Percentiles rank a stretch among this genome's conserved stretches.
phyloP scores from a whole-genome alignment of 2,329 filamentous ascomycete species.

The Botrytis pseudocinerea region DNA sequence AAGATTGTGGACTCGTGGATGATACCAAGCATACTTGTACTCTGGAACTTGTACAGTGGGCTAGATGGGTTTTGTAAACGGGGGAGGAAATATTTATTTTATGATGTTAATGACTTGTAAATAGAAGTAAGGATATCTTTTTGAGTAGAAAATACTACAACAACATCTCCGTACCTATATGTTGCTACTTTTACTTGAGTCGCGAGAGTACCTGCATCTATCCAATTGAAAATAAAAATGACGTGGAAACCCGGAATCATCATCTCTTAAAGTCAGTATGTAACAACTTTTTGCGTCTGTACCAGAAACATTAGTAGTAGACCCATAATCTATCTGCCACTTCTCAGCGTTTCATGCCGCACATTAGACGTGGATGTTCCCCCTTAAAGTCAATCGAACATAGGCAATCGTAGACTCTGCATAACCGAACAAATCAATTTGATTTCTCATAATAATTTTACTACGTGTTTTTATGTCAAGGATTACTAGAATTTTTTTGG shows the following conservation, averaged over 20 bases:
- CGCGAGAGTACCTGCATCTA: no score
- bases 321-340: background rate
- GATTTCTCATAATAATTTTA: background rate
- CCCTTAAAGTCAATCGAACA: background rate
- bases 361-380: background rate
- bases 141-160: background rate
- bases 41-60: background rate
- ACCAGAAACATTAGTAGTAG: background rate
- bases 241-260: accelerated
- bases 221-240: accelerated
- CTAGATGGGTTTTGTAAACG: background rate
- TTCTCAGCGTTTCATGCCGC: no score
- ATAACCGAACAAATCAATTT: background rate
- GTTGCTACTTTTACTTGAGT: background rate
- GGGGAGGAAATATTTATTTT: background rate
- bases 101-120: background rate
- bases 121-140: background rate
- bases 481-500: background rate
- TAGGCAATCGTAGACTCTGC: background rate
- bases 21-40: background rate
- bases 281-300: background rate
- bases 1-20: background rate
- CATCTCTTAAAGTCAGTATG: background rate
- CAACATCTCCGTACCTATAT: no score
- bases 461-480: no score